Evolutionary conservation across 768 basidiomycete species (phyloP).

Genomic region (Fomitopsis serialis): DNA sequence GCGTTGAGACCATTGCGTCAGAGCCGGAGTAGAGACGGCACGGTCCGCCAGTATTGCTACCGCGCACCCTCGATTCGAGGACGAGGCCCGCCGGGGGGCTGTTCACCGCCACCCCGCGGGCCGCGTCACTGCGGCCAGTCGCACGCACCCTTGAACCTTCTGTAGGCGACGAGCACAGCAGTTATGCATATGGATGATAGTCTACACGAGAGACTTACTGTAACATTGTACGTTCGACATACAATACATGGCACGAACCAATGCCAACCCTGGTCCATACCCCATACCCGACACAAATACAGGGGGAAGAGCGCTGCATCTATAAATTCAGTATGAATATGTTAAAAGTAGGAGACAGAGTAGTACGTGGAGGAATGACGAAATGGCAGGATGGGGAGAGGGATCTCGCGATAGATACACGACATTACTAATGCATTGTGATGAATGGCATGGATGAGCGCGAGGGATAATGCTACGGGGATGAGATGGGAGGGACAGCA

Average conservation of each 20-base stretch:
- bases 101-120: no score
- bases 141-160: no score
- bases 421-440: slow-evolving; percentile 5
- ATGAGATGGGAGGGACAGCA: not conserved
- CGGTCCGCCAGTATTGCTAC: no score
- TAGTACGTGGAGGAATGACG: not conserved
- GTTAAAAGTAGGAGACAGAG: not conserved
- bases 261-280: not conserved
- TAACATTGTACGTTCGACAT: not conserved
- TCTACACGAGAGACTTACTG: no score
- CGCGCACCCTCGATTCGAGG: no score
- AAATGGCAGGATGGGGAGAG: no score
- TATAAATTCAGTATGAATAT: slow-evolving; percentile 5
- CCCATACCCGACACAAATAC: not conserved
- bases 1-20: no score
- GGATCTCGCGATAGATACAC: slow-evolving; percentile 17
- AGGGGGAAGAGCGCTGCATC: not conserved
- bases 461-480: slow-evolving; percentile 5
- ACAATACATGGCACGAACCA: not conserved
- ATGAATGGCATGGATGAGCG: not conserved
- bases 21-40: no score
- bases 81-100: no score
- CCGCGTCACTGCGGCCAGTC: no score
- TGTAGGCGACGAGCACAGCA: no score
- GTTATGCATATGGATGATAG: no score